These are phyloP conservation scores for Daphne laureola DNA, from an alignment of 441 rosid species.

Conservation along the genomic window DNA sequence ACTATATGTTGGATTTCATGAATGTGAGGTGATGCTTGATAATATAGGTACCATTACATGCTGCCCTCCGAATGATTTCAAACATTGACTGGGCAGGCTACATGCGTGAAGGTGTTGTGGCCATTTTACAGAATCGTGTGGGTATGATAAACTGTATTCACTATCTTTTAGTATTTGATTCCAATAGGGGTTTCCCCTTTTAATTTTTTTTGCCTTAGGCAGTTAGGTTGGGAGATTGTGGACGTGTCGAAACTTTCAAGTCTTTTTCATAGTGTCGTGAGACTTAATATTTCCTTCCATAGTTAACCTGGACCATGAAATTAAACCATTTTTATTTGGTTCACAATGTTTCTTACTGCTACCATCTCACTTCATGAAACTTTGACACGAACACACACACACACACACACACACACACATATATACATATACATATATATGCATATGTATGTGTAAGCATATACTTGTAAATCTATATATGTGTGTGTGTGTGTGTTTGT, in stretches of 20 bases:
- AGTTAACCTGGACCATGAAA: too few relatives aligned
- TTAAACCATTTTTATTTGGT: too few relatives aligned
- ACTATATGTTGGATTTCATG: background rate
- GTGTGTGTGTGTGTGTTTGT: too few relatives aligned
- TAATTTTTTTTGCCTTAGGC: background rate
- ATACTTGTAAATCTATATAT: too few relatives aligned
- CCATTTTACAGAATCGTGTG: constrained; percentile 79
- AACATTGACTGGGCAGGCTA: constrained; percentile 50
- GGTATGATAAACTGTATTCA: constrained; percentile 41
- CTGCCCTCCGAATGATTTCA: constrained; percentile 41
- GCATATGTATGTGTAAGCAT: too few relatives aligned
- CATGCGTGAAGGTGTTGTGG: constrained; percentile 59
- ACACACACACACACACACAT: too few relatives aligned
- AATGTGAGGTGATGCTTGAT: constrained; percentile 1
- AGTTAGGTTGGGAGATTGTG: constrained; percentile 4
- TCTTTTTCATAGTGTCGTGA: constrained; percentile 4
- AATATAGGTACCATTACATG: constrained; percentile 48
- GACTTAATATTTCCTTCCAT: background rate
- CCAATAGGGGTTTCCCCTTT: too few relatives aligned
- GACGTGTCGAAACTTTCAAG: background rate
- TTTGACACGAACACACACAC: too few relatives aligned
- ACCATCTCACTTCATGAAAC: too few relatives aligned
- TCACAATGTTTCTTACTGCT: too few relatives aligned
- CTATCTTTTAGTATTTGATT: background rate
- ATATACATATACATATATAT: too few relatives aligned